Base-by-base conservation (phyloP, 257 asterid species). In the Thymus quinquecostatus region DNA sequence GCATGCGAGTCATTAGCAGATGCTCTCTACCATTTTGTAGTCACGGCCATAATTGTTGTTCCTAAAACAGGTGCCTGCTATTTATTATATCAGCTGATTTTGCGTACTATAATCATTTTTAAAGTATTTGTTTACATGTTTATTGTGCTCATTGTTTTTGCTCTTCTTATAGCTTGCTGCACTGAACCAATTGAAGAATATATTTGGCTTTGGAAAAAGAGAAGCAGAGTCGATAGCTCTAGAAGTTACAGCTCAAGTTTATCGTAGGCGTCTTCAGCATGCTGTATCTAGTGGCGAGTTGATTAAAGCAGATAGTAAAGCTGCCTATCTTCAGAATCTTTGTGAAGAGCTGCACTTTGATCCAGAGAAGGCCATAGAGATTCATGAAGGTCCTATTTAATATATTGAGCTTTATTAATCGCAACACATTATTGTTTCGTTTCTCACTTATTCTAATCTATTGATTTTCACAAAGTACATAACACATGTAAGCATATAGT, bases 291-390 rank as follows among this genome's bases (percentile, higher is more conserved):
- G 91, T 76, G 99, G 99, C 33, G 87, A 87, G 50, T 79, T 95
- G 79, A 80, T 61, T 38, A 87, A 85, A 49, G 84, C 96, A 11
- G 92, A 87, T 43, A 95, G 99, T 82, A 95, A 95, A 87, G 99
- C 99, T 71, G 91, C 93, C 71, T 84, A 84, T 84, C 99, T 95
- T 83, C 99, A 95, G 78, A 82, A 77, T 70, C 88, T 95, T 38
- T 95, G 99, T 60, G 99, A 95, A 80, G 97, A 95, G 80, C 83
- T 92, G 83, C 86, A 84, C 66, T 89, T 95, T 76, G 96, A 92
- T 85, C 93, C 97, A 1, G 88, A 89, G 79, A 92, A 88, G 81
- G 99, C 99, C 62, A 82, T 87, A 70, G 86, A 85, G 80, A 89
- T 92, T 78, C 99, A 95, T 87, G 83, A 83, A 95, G 99, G 98